Conservation (phyloP, 2,329 filamentous ascomycete genomes). For the Aspergillus fijiensis region DNA sequence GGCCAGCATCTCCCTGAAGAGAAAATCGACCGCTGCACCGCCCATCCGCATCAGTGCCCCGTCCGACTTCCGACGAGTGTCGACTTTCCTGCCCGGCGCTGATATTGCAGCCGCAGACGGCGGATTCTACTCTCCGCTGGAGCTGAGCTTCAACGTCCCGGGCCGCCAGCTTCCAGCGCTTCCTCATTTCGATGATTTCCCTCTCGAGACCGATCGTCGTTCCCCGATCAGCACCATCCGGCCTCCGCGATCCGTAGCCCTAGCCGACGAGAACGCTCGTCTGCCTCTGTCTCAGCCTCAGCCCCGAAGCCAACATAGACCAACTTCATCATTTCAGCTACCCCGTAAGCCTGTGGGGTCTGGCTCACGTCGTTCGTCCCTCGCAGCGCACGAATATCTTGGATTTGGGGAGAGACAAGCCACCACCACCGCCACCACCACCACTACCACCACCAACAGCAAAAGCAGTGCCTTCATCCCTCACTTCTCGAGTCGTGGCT, state of each 20-base stretch:
- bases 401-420: slow-evolving; percentile 17
- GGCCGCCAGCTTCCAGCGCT: slow-evolving; percentile 47
- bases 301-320: slow-evolving; percentile 18
- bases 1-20: slow-evolving; percentile 42
- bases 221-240: slow-evolving; percentile 25
- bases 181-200: slow-evolving; percentile 44
- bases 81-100: slow-evolving; percentile 20
- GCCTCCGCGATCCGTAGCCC: slow-evolving; percentile 37
- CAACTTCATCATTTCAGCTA: slow-evolving; percentile 30
- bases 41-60: slow-evolving; percentile 44
- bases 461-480: slow-evolving; percentile 26
- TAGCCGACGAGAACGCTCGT: slow-evolving; percentile 25
- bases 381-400: slow-evolving; percentile 25
- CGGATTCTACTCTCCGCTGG: slow-evolving; percentile 40
- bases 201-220: slow-evolving; percentile 29
- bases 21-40: slow-evolving; percentile 26
- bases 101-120: slow-evolving; percentile 3
- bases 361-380: slow-evolving; percentile 27
- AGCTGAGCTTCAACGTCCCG: slow-evolving; percentile 49
- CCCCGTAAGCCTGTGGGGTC: slow-evolving; percentile 42
- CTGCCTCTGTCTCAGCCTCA: slow-evolving; percentile 20
- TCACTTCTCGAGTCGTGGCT: slow-evolving; percentile 29
- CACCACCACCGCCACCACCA: background rate
- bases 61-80: slow-evolving; percentile 42
- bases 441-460: too few relatives aligned